These are phyloP conservation scores for Penicillium sumatraense DNA, from an alignment of 2,329 filamentous ascomycete genomes.

Conservation along the genomic window DNA sequence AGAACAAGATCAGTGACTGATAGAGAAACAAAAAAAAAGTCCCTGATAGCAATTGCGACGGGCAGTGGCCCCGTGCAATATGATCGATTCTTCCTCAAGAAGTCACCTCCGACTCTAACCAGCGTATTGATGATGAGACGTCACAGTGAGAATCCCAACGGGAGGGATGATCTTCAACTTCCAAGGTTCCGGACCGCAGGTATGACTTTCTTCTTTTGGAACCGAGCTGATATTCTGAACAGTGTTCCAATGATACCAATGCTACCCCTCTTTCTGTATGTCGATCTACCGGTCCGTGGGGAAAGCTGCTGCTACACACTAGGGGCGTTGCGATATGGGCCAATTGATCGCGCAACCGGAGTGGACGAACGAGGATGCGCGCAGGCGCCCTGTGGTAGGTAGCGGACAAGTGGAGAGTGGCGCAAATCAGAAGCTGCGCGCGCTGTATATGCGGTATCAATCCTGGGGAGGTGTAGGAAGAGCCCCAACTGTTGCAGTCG, in stretches of 20 bases:
- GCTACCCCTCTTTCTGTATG: constrained; percentile 33
- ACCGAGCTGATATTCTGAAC: constrained; percentile 20
- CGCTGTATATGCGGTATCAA: constrained; percentile 30
- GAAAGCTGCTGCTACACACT: constrained; percentile 39
- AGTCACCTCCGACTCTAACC: constrained; percentile 21
- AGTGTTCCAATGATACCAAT: constrained; percentile 25
- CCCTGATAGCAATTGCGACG: constrained; percentile 29
- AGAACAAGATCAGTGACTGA: not conserved
- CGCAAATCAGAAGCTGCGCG: constrained; percentile 31
- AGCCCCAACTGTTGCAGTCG: constrained; percentile 27
- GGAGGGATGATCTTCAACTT: constrained; percentile 23
- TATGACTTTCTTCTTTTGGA: constrained; percentile 26
- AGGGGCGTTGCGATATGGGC: constrained; percentile 31
- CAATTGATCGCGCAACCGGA: constrained; percentile 33
- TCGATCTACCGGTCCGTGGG: constrained; percentile 39
- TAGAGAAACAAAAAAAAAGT: constrained; percentile 6
- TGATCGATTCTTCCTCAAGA: constrained; percentile 15
- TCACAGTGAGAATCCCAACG: constrained; percentile 23
- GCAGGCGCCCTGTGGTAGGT: constrained; percentile 17
- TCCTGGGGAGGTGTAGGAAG: constrained; percentile 20
- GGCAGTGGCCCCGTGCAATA: constrained; percentile 28
- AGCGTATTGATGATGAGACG: constrained; percentile 19
- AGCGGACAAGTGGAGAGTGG: constrained; percentile 21
- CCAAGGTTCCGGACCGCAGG: constrained; percentile 20
- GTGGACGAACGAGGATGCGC: constrained; percentile 19